Conservation (phyloP, 495 filamentous ascomycete genomes). For the Podospora pseudocomata region DNA sequence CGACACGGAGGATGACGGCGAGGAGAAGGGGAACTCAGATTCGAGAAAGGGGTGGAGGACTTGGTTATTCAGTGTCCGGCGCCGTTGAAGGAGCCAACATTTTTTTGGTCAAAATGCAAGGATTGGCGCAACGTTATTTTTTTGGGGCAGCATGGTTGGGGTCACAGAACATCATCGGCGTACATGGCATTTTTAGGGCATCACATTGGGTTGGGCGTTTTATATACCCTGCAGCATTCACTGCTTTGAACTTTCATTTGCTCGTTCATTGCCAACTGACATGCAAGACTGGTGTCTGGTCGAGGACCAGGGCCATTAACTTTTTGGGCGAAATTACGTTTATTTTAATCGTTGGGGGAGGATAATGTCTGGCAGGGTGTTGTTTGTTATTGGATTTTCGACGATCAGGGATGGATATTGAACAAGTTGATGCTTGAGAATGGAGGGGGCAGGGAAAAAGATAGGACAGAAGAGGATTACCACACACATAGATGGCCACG, state of each 20-base stretch:
- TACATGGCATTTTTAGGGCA: neutral
- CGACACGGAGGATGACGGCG: conserved; percentile 25
- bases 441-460: neutral
- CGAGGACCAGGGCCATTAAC: neutral
- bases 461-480: neutral
- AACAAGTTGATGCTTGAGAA: neutral
- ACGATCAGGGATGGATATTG: neutral
- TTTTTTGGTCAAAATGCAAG: neutral
- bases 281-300: neutral
- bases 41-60: conserved; percentile 22
- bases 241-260: conserved; percentile 4
- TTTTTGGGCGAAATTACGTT: neutral
- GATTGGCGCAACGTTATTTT: neutral
- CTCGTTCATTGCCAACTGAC: neutral
- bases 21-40: conserved; percentile 14
- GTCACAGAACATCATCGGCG: conserved; percentile 4
- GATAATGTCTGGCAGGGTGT: neutral
- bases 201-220: conserved; percentile 18
- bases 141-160: conserved; percentile 11
- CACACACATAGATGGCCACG: neutral
- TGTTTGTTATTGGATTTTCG: neutral
- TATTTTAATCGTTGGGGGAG: neutral
- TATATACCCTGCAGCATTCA: conserved; percentile 17
- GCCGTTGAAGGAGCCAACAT: neutral
- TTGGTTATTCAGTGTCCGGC: conserved; percentile 28